phyloP scores from a whole-genome alignment of 2,329 filamentous ascomycete genomes.

The Aspergillus terreus region DNA sequence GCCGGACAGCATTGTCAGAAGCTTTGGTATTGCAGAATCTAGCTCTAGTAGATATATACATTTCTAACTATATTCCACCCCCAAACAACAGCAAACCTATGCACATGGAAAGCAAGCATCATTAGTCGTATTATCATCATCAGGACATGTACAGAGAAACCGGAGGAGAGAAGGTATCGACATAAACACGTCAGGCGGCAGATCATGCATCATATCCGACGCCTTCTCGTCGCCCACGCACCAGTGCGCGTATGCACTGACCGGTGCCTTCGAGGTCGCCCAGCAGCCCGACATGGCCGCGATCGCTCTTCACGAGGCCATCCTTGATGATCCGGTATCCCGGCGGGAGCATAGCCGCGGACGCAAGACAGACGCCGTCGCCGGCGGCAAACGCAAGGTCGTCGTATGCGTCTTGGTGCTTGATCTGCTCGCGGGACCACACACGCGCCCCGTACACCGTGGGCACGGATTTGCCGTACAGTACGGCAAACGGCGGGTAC shows the following conservation, averaged over 20 bases:
- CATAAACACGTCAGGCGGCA: not conserved
- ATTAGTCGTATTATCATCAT: not conserved
- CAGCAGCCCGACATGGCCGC: constrained; percentile 82
- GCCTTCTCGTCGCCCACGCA: constrained; percentile 64
- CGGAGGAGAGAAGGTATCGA: constrained; percentile 2
- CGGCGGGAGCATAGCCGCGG: constrained; percentile 76
- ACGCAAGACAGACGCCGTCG: constrained; percentile 83
- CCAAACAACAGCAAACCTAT: not conserved
- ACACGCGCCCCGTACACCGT: constrained; percentile 82
- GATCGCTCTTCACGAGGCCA: constrained; percentile 73
- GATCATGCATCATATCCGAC: constrained; percentile 59
- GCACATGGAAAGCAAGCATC: not conserved
- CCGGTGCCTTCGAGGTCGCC: constrained; percentile 82
- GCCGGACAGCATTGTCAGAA: too few relatives aligned
- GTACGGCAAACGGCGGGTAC: constrained; percentile 77
- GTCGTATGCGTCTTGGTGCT: constrained; percentile 74
- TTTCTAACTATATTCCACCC: too few relatives aligned
- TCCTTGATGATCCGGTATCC: constrained; percentile 72
- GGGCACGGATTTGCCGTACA: constrained; percentile 83
- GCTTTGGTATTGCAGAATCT: too few relatives aligned
- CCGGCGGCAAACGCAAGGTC: constrained; percentile 81
- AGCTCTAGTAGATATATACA: too few relatives aligned
- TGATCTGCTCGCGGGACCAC: constrained; percentile 67
- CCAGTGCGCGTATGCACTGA: constrained; percentile 64
- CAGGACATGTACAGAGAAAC: constrained; percentile 1